A percentile compares a stretch with the other conserved stretches of the same genome.
Evolutionary conservation across 495 filamentous ascomycete species (phyloP).

Genomic region (Trichoderma erinaceum): DNA sequence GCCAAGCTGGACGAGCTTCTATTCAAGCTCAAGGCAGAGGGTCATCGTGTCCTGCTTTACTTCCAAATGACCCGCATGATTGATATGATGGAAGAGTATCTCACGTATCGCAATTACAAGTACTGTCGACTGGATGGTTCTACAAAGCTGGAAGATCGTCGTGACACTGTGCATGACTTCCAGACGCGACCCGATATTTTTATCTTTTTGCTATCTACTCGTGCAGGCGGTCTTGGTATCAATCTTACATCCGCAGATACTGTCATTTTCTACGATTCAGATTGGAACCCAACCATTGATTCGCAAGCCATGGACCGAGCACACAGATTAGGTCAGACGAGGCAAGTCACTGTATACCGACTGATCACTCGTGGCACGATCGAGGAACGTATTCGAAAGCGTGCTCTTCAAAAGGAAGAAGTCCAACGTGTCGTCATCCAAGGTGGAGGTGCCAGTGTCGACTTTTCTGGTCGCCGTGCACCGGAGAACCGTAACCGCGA

Average conservation of each 20-base stretch:
- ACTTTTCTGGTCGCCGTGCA: constrained; percentile 85
- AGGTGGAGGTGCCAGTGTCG: constrained; percentile 72
- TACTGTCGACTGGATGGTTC: constrained; percentile 95
- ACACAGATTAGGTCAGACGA: constrained; percentile 93
- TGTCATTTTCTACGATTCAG: constrained; percentile 98
- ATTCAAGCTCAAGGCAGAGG: constrained; percentile 78
- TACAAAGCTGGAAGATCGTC: constrained; percentile 95
- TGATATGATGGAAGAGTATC: constrained; percentile 97
- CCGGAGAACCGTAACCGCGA: constrained; percentile 87
- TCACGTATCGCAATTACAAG: constrained; percentile 97
- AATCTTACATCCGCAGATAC: constrained; percentile 89
- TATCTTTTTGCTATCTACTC: constrained; percentile 90
- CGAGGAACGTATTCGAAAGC: constrained; percentile 96
- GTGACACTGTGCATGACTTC: constrained; percentile 96
- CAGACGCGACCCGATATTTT: constrained; percentile 89
- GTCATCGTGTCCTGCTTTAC: constrained; percentile 95
- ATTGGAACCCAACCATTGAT: constrained; percentile 99
- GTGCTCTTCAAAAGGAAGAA: constrained; percentile 96
- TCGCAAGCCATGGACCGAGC: constrained; percentile 98
- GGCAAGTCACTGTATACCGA: constrained; percentile 93
- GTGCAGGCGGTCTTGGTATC: constrained; percentile 95
- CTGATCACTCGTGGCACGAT: constrained; percentile 96
- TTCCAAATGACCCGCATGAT: constrained; percentile 99
- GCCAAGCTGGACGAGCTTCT: constrained; percentile 86
- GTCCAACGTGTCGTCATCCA: constrained; percentile 98